Evolutionary conservation across 1,284 basidiomycete species (phyloP).

Genomic region (Ganoderma sinense): DNA sequence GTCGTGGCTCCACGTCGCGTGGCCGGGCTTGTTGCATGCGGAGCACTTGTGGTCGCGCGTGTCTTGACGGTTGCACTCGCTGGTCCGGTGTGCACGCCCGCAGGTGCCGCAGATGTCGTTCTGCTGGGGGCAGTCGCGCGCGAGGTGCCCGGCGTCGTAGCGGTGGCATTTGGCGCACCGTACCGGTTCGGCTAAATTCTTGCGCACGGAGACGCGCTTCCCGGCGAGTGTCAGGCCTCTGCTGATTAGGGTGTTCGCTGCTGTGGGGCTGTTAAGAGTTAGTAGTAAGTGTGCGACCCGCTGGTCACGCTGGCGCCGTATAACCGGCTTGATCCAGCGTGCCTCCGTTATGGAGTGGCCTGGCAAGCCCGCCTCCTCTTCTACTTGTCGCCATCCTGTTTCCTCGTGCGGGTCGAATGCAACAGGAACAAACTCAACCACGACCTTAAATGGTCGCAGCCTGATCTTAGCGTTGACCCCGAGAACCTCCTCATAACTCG

Average conservation of each 20-base stretch:
- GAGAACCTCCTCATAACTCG: accelerated
- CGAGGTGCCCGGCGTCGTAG: conserved; percentile 33
- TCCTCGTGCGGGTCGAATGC: neutral
- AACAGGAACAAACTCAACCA: neutral
- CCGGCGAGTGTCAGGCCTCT: conserved; percentile 17
- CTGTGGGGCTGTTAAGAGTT: neutral
- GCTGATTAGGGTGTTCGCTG: conserved; percentile 22
- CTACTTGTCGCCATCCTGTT: neutral
- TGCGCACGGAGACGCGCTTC: neutral
- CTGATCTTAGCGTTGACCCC: neutral
- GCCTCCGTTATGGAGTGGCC: neutral
- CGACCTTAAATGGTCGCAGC: neutral
- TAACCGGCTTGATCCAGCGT: neutral
- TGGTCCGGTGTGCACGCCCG: conserved; percentile 29
- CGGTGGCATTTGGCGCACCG: conserved; percentile 42
- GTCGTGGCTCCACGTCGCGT: neutral
- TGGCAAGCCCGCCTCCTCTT: neutral
- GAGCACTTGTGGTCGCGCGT: conserved; percentile 10
- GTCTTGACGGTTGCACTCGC: conserved; percentile 4
- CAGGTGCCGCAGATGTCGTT: conserved; percentile 36
- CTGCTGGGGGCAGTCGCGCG: conserved; percentile 30
- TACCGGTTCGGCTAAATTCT: conserved; percentile 14
- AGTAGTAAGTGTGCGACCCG: neutral
- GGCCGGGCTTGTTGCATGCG: conserved; percentile 15
- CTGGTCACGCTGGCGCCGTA: neutral